Evolutionary conservation across 2,329 filamentous ascomycete species (phyloP).

Genomic region (Polytolypa hystricis): DNA sequence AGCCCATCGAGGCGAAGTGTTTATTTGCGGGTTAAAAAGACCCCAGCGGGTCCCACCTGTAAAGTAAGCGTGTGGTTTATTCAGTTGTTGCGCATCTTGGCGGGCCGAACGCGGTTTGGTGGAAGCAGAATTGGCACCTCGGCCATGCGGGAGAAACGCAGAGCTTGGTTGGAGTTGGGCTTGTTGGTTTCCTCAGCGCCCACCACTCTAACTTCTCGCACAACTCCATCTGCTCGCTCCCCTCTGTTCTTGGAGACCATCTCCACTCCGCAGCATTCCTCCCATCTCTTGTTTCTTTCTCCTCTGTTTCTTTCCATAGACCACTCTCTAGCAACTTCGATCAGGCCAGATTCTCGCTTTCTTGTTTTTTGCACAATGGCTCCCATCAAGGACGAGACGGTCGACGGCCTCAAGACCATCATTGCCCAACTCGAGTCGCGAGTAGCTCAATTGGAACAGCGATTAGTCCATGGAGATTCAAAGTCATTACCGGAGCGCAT

Average conservation of each 20-base stretch:
- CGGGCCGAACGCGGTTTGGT: no score
- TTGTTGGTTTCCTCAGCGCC: not conserved
- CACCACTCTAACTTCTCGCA: not conserved
- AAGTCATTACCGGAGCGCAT: conserved; percentile 52
- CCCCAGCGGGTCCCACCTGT: no score
- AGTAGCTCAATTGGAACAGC: conserved; percentile 72
- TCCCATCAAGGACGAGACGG: conserved; percentile 67
- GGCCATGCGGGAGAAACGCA: conserved; percentile 4
- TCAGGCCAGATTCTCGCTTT: not conserved
- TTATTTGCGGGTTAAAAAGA: no score
- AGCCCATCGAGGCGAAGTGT: no score
- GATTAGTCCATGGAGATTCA: conserved; percentile 46
- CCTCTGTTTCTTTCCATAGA: no score
- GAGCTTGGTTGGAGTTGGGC: not conserved
- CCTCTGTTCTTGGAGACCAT: conserved; percentile 15
- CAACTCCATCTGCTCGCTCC: conserved; percentile 12
- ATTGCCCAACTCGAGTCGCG: conserved; percentile 75
- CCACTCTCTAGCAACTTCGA: no score
- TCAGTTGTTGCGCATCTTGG: no score
- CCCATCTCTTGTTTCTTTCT: conserved; percentile 11
- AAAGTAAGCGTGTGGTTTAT: no score
- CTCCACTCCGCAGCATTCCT: conserved; percentile 18
- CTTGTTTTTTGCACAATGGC: conserved; percentile 50
- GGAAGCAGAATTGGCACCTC: not conserved
- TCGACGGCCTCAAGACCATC: conserved; percentile 74